A percentile compares a stretch with the other conserved stretches of the same genome.
These are phyloP conservation scores for Grigorovia jiainica DNA, from an alignment of 805 yeast species.

Conservation along the genomic window DNA sequence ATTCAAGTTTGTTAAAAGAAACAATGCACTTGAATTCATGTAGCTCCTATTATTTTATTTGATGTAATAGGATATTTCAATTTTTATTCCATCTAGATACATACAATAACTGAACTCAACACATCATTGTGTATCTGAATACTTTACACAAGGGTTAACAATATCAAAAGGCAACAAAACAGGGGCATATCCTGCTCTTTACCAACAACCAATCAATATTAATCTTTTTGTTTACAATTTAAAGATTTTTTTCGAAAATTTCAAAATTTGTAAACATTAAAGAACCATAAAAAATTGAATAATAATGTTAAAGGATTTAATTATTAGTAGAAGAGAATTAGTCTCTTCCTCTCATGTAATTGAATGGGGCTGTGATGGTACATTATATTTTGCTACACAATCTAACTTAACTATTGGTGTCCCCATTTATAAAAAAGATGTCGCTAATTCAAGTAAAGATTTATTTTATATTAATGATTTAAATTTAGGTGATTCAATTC, in stretches of 20 bases:
- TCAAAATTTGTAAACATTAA: neutral
- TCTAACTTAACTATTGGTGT: conserved; percentile 22
- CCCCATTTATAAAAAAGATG: conserved; percentile 17
- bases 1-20: too few species aligned
- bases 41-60: too few species aligned
- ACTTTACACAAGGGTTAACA: too few species aligned
- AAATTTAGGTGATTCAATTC: conserved; percentile 11
- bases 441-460: conserved; percentile 12
- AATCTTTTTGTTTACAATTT: neutral
- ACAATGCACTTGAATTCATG: too few species aligned
- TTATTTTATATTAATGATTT: conserved; percentile 22
- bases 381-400: conserved; percentile 18
- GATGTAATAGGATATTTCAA: too few species aligned
- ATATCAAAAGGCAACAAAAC: neutral
- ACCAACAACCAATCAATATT: neutral
- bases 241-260: neutral
- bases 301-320: conserved; percentile 23
- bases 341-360: conserved; percentile 20
- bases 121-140: too few species aligned
- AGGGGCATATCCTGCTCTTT: neutral
- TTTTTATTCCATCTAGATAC: too few species aligned
- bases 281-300: conserved; percentile 6
- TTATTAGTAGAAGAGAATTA: conserved; percentile 21
- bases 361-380: conserved; percentile 25
- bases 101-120: too few species aligned